Base-by-base conservation (phyloP, 345 rosid genomes). In the Eucalyptus decipiens region DNA sequence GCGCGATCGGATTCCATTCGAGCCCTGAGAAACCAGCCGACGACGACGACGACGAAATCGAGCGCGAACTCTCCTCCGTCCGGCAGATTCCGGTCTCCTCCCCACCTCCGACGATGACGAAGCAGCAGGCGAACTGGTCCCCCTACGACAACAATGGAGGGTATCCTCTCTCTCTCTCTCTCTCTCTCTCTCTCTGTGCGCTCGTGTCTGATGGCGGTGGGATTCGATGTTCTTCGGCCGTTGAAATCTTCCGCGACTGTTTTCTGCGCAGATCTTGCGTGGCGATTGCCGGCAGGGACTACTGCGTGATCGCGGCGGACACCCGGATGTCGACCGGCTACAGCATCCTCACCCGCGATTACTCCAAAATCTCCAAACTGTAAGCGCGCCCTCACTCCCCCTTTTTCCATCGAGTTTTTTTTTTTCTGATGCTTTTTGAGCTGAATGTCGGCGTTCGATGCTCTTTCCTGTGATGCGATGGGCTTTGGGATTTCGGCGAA, bases 91-190 rank as follows among this genome's bases (percentile, higher is more conserved):
- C 58, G 11, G 26, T 6, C 52, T 50, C 19, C 62, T 56, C 62
- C 30, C 43, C 17, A 56, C 45, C 49, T 26, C 40, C 42, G 54
- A 47, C 95, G 92, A 96, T 97, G 99, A 92, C 95, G 89, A 95
- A 95, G 96, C 97, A 97, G 88, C 97, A 94, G 21, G 94, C 96
- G 14, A 95, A 92, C 88, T 98, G 97, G 96, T 93, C 96, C 89
- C 99, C 99, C 5, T 98, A 98, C 91, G 99, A 98, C 89, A 95
- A 95, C 97, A 98, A 98, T 95, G 99, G 99, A 92, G 99, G 99
- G 99, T 98, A 92, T 26, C 1, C 45, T 43, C 45, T 7, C 45
- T 43, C 45, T 43, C 48, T 47, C 47, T 89, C 24, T 34, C 8
- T 62, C 34, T 51, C 34, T 50, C 52, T 52, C 17, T 86, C 16